phyloP scores from a whole-genome alignment of 179 eudicot species.

The Silene vulgaris region DNA sequence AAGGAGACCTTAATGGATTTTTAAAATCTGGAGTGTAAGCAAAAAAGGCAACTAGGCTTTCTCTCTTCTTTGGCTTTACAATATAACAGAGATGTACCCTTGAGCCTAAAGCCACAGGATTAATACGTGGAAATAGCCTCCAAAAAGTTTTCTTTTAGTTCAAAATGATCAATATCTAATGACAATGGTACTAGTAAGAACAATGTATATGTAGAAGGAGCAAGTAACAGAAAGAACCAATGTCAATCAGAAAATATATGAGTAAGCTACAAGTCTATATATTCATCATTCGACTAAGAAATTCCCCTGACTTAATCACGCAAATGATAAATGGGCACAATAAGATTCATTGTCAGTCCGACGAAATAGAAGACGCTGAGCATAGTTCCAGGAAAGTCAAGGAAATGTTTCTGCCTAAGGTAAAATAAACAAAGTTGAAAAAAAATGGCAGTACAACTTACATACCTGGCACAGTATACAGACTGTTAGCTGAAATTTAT shows the following conservation, averaged over 20 bases:
- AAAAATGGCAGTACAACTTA: neutral
- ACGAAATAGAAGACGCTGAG: neutral
- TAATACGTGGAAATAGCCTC: too few relatives aligned
- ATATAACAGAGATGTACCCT: too few relatives aligned
- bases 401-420: neutral
- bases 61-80: too few relatives aligned
- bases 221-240: neutral
- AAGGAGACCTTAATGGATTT: neutral
- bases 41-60: neutral
- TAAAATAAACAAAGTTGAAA: neutral
- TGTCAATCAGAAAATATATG: neutral
- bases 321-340: conserved; percentile 5
- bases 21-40: neutral
- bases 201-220: neutral
- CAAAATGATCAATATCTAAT: too few relatives aligned
- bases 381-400: neutral
- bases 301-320: neutral
- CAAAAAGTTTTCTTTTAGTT: too few relatives aligned
- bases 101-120: too few relatives aligned
- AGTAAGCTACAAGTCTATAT: neutral
- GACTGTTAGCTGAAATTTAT: neutral
- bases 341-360: neutral
- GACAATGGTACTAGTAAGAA: neutral
- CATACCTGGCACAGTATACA: neutral
- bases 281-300: neutral